Base-by-base conservation (phyloP, 176 grass and related monocot species). In the Saccharum spontaneum region DNA sequence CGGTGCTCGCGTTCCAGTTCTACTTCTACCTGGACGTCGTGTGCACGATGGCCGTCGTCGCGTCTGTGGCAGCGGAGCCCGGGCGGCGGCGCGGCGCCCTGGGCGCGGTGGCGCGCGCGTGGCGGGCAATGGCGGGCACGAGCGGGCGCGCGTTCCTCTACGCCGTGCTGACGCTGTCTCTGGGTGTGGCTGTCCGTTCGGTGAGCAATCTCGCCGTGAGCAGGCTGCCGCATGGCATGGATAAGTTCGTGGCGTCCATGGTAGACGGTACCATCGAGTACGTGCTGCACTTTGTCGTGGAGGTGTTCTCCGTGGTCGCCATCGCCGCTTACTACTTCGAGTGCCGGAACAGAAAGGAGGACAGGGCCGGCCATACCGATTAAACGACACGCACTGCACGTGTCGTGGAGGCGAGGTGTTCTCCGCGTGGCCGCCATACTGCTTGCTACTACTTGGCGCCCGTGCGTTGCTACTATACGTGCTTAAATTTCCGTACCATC, bases 1-100 rank as follows among this genome's bases (percentile, higher is more conserved):
- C 70, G 11, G 6, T 8, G 4, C 40, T 73, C 22, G 70, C 41
- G 39, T 46, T 73, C 40, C 70, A 46, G n/a, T 15, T 73, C 70
- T 73, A 28, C 70, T 73, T 73, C 70, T 46, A 73, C 70, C 41
- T 73, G n/a, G 70, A 26, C 41, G 70, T 14, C n/a, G 70, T 73
- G n/a, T 46, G 41, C 70, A 14, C 40, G n/a, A 43, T 73, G 70
- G 70, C 70, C 70, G n/a, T 73, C 40, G 70, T 46, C 70, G 39
- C n/a, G n/a, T 67, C 64, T 0, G 40, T n/a, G 66, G 33, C 34
- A 37, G 68, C 67, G 36, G 67, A 69, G 36, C 67, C 67, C 34
- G 6, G 20, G 54, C 9, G 11, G 44, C 20, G 22, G 7, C 7
- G 18, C 68, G 68, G 14, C 18, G 34, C 36, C 18, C 5, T 10